phyloP scores from a whole-genome alignment of 2,329 filamentous ascomycete species.

The Atkinsonella texensis region DNA sequence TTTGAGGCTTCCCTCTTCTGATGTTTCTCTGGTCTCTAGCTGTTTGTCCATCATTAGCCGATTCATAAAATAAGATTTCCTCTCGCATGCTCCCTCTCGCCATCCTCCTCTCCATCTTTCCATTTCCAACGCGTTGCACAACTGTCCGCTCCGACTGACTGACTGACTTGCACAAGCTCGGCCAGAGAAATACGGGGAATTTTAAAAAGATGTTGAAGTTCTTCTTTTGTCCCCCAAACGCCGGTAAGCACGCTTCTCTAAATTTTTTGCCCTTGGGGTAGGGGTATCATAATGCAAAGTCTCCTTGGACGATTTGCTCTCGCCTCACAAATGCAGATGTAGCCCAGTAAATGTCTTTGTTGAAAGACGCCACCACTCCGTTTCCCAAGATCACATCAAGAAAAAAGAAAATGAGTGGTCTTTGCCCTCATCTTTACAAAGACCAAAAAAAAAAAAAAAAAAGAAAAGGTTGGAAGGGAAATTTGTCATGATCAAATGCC shows the following conservation, averaged over 20 bases:
- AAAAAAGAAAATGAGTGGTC: constrained; percentile 8
- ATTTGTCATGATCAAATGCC: constrained; percentile 17
- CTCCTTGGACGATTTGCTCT: constrained; percentile 17
- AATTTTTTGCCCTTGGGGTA: constrained; percentile 23
- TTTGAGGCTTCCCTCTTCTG: not conserved
- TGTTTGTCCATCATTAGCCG: constrained; percentile 4
- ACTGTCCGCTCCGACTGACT: constrained; percentile 11
- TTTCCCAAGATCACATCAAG: constrained; percentile 24
- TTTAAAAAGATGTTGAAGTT: constrained; percentile 35
- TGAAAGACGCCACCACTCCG: constrained; percentile 32
- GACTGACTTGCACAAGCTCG: constrained; percentile 25
- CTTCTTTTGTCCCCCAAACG: constrained; percentile 32
- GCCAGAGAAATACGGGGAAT: constrained; percentile 28
- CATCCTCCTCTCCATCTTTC: not conserved
- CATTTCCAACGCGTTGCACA: not conserved
- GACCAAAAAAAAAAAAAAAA: constrained; percentile 12
- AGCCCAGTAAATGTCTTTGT: constrained; percentile 28
- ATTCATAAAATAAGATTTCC: not conserved
- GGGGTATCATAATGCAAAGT: constrained; percentile 28
- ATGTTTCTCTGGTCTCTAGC: constrained; percentile 7
- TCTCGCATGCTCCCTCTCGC: not conserved
- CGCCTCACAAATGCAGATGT: constrained; percentile 28
- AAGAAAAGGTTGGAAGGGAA: constrained; percentile 5
- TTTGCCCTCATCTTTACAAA: constrained; percentile 6
- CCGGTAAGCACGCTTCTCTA: constrained; percentile 21